phyloP scores from a whole-genome alignment of 495 filamentous ascomycete genomes.

The Neurospora sp. region DNA sequence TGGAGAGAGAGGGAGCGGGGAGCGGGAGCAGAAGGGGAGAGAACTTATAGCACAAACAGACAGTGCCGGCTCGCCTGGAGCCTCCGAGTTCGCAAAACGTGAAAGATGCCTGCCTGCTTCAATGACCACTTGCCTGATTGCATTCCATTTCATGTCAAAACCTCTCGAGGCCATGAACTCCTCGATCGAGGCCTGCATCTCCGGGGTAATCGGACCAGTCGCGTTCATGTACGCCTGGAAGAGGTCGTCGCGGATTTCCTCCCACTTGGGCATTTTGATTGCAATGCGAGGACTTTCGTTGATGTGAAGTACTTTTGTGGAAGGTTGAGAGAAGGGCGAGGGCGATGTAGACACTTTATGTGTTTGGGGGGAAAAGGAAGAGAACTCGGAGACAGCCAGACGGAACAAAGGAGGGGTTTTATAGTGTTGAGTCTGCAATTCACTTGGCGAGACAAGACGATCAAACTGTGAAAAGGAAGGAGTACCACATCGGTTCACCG shows the following conservation, averaged over 20 bases:
- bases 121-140: conserved; percentile 21
- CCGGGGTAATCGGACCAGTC: conserved; percentile 9
- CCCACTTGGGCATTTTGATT: conserved; percentile 16
- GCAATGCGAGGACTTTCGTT: not conserved
- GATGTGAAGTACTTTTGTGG: not conserved
- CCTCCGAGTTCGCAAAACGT: not conserved
- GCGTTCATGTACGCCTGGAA: conserved; percentile 17
- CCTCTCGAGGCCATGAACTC: not conserved
- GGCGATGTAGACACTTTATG: not conserved
- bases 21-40: not conserved
- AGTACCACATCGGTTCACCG: not conserved
- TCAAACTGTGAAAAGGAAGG: not conserved
- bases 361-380: not conserved
- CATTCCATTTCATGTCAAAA: conserved; percentile 22
- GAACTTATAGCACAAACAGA: not conserved
- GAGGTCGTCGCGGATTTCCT: conserved; percentile 22
- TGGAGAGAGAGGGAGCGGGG: not conserved
- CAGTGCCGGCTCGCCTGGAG: not conserved
- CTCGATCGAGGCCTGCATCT: conserved; percentile 22
- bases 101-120: not conserved
- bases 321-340: not conserved
- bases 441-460: not conserved
- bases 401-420: not conserved
- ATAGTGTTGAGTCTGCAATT: not conserved
- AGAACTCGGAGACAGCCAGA: not conserved